phyloP scores from a whole-genome alignment of 352 stramenopile genomes.

The Thalassiosira mediterranea region DNA sequence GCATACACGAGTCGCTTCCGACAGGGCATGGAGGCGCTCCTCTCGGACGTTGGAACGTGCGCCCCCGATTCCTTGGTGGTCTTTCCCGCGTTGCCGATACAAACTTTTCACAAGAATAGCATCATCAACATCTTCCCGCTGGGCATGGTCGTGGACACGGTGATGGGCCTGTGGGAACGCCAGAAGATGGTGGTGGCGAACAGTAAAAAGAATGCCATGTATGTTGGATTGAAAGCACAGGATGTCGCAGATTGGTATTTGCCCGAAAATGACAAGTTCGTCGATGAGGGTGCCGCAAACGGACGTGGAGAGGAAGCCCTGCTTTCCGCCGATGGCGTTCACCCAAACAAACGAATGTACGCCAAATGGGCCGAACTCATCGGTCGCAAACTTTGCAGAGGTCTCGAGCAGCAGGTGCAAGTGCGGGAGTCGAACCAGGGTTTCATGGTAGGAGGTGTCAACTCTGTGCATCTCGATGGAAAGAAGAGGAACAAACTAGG shows the following conservation, averaged over 20 bases:
- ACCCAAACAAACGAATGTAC: slow-evolving; percentile 66
- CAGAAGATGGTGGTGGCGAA: slow-evolving; percentile 61
- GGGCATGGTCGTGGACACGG: slow-evolving; percentile 55
- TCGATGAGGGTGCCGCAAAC: not conserved
- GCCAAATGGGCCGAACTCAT: slow-evolving; percentile 43
- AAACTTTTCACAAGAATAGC: slow-evolving; percentile 69
- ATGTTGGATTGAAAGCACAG: slow-evolving; percentile 40
- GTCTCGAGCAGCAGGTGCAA: not conserved
- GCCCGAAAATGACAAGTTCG: slow-evolving; percentile 2
- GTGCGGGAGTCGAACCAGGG: no score
- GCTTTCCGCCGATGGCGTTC: slow-evolving; percentile 52
- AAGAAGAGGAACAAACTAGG: no score
- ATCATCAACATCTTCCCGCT: slow-evolving; percentile 68
- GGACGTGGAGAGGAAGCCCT: slow-evolving; percentile 16
- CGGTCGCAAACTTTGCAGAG: slow-evolving; percentile 18
- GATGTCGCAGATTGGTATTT: slow-evolving; percentile 63
- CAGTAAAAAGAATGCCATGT: slow-evolving; percentile 40
- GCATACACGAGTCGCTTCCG: no score
- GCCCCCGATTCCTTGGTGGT: slow-evolving; percentile 47
- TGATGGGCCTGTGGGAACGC: slow-evolving; percentile 62
- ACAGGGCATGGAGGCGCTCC: slow-evolving; percentile 31
- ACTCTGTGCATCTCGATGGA: no score
- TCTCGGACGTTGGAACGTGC: slow-evolving; percentile 39
- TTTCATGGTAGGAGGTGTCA: no score
- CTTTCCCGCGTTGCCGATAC: slow-evolving; percentile 58